Evolutionary conservation across 768 basidiomycete genomes (phyloP), one percentile per base, ranked within the genome.

Genomic region (Xerocomellus amylosporus): DNA sequence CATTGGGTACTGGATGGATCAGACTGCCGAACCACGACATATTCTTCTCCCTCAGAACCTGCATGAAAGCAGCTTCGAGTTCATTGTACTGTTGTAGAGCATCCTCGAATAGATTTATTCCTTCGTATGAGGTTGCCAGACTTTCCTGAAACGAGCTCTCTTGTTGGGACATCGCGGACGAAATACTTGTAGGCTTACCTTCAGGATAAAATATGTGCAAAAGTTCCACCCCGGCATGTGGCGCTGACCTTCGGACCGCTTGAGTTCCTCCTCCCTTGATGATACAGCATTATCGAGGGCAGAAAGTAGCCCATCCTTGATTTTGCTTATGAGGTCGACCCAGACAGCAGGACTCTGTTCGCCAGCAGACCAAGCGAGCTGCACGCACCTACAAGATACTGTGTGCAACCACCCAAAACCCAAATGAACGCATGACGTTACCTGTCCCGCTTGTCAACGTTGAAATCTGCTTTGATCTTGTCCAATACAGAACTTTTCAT

Each of bases 171-270:
- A 24, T 47, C 34, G 30, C 28, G 2, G 20, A 42, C 39, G 28
- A 30, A 24, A 26, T 49, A 41, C 37, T 52, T 49, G 49, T 54
- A 47, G n/a, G 48, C 77, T 53, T 51, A 93, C 96, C 85, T 98
- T 99, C 36, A 95, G 77, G 47, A 94, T 84, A 71, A 98, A 98
- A 75, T 95, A 98, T 0, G 90, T 94, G 69, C 94, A 95, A 67
- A 97, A 99, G 66, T 97, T 97, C 97, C 97, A 99, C 9, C 97
- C 96, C 1, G 93, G 93, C 84, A 94, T 90, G 62, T 88, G 81
- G 51, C 91, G 80, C 70, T 98, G 92, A 45, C 84, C 80, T 65
- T 99, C 96, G 0, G 90, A 92, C 36, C 92, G 83, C 62, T 80
- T 87, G 4, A 98, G 88, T 57, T 97, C 94, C 42, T 98, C 97